Evolutionary conservation across 2,329 filamentous ascomycete species (phyloP).

Genomic region (Juglanconis juglandina): DNA sequence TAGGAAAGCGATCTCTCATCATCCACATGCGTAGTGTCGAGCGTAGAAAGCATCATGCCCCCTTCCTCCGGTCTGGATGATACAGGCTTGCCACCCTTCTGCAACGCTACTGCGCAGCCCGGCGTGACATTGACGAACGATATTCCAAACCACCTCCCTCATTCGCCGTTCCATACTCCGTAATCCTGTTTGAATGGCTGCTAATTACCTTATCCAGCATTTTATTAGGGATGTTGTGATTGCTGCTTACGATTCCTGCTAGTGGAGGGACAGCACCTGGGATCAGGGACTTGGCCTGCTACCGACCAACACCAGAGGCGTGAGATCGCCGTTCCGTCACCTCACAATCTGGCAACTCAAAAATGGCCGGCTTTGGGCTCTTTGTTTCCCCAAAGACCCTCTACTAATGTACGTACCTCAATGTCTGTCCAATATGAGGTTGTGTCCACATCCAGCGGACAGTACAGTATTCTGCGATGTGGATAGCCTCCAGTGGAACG

Average conservation of each 20-base stretch:
- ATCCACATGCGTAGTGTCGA: neutral
- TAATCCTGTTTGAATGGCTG: neutral
- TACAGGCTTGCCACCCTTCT: slow-evolving; percentile 7
- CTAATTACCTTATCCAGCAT: neutral
- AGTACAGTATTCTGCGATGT: too few species aligned
- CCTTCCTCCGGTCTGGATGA: slow-evolving; percentile 9
- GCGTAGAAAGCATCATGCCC: neutral
- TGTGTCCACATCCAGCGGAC: too few species aligned
- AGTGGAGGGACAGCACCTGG: neutral
- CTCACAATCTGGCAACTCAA: neutral
- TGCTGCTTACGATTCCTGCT: neutral
- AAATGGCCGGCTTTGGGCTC: neutral
- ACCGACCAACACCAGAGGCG: neutral
- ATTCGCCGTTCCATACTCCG: neutral
- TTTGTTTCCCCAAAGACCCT: neutral
- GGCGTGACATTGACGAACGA: slow-evolving; percentile 4
- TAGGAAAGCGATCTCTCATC: neutral
- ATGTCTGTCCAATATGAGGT: too few species aligned
- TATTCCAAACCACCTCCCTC: neutral
- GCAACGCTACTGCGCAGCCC: slow-evolving; percentile 14
- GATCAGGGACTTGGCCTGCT: neutral
- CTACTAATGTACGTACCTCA: too few species aligned
- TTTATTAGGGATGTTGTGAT: neutral
- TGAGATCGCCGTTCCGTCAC: slow-evolving; percentile 6
- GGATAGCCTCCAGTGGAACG: too few species aligned